Evolutionary conservation across 192 early-diverging fungal species (phyloP), one percentile per base, ranked within the genome.

Genomic region (Backusella psychrophila): DNA sequence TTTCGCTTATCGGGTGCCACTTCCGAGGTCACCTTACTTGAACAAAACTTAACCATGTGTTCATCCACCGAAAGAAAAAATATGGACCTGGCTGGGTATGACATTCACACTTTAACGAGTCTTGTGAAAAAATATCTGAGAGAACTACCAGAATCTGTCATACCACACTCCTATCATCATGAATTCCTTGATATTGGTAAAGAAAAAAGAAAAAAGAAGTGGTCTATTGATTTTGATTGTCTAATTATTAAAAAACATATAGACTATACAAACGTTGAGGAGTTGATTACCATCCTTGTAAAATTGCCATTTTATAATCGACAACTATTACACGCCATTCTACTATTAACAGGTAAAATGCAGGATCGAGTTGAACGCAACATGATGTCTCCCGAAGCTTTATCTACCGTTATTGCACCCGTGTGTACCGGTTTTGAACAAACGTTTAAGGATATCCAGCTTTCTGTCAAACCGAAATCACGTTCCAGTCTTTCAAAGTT

Each of bases 1-100:
- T 81, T 81, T 75, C 71, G 80, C 14, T 42, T 81, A 23, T 81
- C 80, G 23, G 80, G 80, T 41, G 72, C 75, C 23, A 73, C 76
- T 38, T 66, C 68, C 11, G 76, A 77, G 69, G 80, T 81, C 31
- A 67, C 63, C 52, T 36, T 56, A 53, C 56, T 77, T 31, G 66
- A 77, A 46, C 42, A 69, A 19, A 41, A 53, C 33, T 77, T 81
- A 23, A 68, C 74, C 44, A 52, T 71, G 26, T 63, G 56, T 4
- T 56, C 80, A 39, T 66, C 66, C 17, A 77, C 76, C 4, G 70
- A 77, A 53, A 68, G 75, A 33, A 81, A 81, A 71, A 71, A 71
- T 23, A 33, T 77, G 42, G 72, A 77, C 39, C 69, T 81, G 3
- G 39, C 75, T 15, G n/a, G 69, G 15, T 74, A 77, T n/a, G 76